Evolutionary conservation across 805 yeast genomes (phyloP), one percentile per base, ranked within the genome.

Genomic region (Grigorovia transvaalensis): DNA sequence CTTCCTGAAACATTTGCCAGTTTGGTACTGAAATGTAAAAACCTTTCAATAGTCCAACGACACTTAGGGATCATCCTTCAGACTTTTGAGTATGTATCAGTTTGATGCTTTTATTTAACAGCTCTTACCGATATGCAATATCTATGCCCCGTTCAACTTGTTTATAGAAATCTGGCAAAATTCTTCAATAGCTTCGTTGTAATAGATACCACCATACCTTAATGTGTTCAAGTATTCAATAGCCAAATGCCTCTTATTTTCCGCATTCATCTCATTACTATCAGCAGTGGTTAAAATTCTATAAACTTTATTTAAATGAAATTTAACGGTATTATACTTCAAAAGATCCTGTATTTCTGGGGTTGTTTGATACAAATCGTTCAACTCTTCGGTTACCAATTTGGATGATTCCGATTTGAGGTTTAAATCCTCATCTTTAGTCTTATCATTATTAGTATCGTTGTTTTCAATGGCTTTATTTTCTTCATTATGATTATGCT

Each of bases 131-230:
- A 3, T 23, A 23, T 23, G 27, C 27, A 23, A 23, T 4, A 23
- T 23, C 27, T 33, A 33, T 33, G 4, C 9, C 17, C 23, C 12
- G 18, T 48, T 51, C 42, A 49, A 5, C n/a, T 53, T 51, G 15
- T 49, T 50, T 41, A 62, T 50, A 48, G 50, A 54, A 29, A 60
- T 54, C 45, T 60, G 66, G 44, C 83, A 76, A 64, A 84, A 84
- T 54, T 82, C 88, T 62, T 82, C 87, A 13, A 84, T 75, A 18
- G 81, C 68, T 52, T 72, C 79, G 61, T 84, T 84, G 48, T 75
- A 75, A 58, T 83, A 87, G 0, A 73, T 55, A 0, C 90, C 89
- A 9, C 81, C 82, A 4, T 59, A 62, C 35, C 88, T 60, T 41
- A 84, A 63, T 42, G 81, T 78, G 30, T 78, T 75, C 27, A 84